Base-by-base conservation (phyloP, 2,329 filamentous ascomycete species). In the Epichloe gansuensis region DNA sequence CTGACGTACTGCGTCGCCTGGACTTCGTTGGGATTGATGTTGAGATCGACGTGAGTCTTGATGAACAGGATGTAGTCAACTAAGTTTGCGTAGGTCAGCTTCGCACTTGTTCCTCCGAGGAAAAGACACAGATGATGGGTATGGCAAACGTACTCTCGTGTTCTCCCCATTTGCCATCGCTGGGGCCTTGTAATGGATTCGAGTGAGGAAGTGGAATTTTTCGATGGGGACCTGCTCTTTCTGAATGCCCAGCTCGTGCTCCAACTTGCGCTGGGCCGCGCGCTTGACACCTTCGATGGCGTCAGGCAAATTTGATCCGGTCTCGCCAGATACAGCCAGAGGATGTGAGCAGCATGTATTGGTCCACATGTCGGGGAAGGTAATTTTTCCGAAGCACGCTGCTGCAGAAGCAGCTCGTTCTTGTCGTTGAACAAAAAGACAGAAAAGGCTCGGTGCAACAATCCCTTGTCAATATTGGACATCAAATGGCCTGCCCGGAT, bases 301-400 rank as follows among this genome's bases (percentile, higher is more conserved):
- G 59, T 88, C 86, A 48, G 84, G 78, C 44, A 98, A 76, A 59
- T 85, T 86, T 35, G 83, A 80, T 57, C 93, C 93, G 28, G 89
- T 95, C 80, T 98, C 93, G 58, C 86, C 85, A 8, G 93, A 87
- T 59, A 96, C 86, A 52, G 88, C 88, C 56, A 98, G 79, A 5
- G 93, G 93, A 71, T 98, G 93, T 41, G 93, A 98, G 77, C 93
- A 98, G 79, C 93, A 98, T 35, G 93, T 98, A 73, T 98, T 98
- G 58, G 93, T 98, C 93, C 93, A 98, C 85, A 96, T 91, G 67
- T 95, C 89, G 48, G 93, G 91, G 73, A 98, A 98, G 6, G 93
- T 98, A 66, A 98, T 98, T 98, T 98, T 75, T 97, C 91, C 42
- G 83, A 75, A 31, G 93, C 93, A 60, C 93, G 87, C 75, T 97